Conservation (phyloP, 1,284 basidiomycete species). For the Pascua guehoae region DNA sequence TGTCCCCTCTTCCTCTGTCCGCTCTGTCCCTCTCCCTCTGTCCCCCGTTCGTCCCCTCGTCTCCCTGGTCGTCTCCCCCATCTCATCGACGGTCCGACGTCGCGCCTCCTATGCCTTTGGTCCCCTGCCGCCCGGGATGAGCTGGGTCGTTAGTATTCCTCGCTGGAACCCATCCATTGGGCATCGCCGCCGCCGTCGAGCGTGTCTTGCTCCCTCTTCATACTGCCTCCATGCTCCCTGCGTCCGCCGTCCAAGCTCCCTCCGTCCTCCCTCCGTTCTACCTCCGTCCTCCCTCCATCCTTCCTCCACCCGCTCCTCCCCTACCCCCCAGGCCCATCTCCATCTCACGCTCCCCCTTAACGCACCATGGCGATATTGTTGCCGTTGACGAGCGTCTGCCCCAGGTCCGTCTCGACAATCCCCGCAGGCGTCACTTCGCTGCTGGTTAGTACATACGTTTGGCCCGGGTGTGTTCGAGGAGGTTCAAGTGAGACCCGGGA, state of each 20-base stretch:
- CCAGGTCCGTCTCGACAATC: slow-evolving; percentile 72
- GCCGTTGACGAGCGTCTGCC: slow-evolving; percentile 90
- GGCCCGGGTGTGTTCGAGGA: no score
- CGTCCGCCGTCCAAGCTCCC: not conserved
- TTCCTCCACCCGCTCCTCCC: not conserved
- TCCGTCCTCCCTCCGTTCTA: not conserved
- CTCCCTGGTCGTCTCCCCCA: no score
- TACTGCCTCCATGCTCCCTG: no score
- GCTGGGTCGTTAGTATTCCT: slow-evolving; percentile 5
- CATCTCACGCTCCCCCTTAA: not conserved
- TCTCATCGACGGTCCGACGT: no score
- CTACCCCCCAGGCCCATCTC: no score
- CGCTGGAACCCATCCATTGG: not conserved
- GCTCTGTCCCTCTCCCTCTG: no score
- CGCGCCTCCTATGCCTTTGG: slow-evolving; percentile 13
- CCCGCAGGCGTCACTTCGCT: slow-evolving; percentile 85
- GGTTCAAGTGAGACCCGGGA: not conserved
- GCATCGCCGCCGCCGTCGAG: no score
- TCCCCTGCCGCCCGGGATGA: slow-evolving; percentile 18
- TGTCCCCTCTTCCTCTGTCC: no score
- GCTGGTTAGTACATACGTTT: slow-evolving; percentile 7
- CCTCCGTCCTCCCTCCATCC: not conserved
- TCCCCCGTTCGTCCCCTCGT: no score
- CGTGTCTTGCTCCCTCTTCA: no score
- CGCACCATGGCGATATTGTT: slow-evolving; percentile 96